phyloP scores from a whole-genome alignment of 495 filamentous ascomycete genomes.

The Glarea lozoyensis region DNA sequence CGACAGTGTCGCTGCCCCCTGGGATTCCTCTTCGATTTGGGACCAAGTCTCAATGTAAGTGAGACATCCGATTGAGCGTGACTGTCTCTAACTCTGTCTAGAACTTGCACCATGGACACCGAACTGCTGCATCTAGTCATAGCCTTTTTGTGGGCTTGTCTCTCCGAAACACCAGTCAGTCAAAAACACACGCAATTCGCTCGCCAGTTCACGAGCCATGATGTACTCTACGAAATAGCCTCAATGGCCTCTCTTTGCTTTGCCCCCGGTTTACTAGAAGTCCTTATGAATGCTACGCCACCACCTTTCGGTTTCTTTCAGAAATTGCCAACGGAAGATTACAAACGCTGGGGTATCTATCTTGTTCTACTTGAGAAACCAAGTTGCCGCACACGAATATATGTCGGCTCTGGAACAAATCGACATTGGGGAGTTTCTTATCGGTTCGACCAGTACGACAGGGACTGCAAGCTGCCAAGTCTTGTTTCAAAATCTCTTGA shows the following conservation, averaged over 20 bases:
- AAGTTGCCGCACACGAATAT: slow-evolving; percentile 6
- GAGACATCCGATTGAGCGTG: no score
- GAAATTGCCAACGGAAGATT: slow-evolving; percentile 1
- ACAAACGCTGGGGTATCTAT: slow-evolving; percentile 10
- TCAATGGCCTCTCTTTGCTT: slow-evolving; percentile 5
- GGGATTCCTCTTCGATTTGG: no score
- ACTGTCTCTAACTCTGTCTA: no score
- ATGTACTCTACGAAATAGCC: slow-evolving; percentile 1
- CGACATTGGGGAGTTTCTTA: neutral
- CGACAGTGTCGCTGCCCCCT: no score
- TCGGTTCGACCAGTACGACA: slow-evolving; percentile 4
- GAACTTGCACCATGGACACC: no score
- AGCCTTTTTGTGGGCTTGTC: slow-evolving; percentile 3
- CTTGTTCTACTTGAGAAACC: slow-evolving; percentile 10
- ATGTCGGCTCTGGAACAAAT: slow-evolving; percentile 9
- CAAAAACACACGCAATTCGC: neutral
- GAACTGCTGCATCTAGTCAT: slow-evolving; percentile 8
- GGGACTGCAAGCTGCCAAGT: neutral
- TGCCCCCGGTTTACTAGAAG: slow-evolving; percentile 8
- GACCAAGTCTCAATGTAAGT: no score
- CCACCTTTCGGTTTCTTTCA: slow-evolving; percentile 10
- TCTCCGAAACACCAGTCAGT: slow-evolving; percentile 3
- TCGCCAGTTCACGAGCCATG: slow-evolving; percentile 4
- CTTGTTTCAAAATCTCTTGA: slow-evolving; percentile 3
- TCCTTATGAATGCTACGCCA: slow-evolving; percentile 5